A percentile compares a stretch with the other conserved stretches of the same genome.
These are phyloP conservation scores for Malania oleifera DNA, from an alignment of 164 flowering plant species.

Conservation along the genomic window DNA sequence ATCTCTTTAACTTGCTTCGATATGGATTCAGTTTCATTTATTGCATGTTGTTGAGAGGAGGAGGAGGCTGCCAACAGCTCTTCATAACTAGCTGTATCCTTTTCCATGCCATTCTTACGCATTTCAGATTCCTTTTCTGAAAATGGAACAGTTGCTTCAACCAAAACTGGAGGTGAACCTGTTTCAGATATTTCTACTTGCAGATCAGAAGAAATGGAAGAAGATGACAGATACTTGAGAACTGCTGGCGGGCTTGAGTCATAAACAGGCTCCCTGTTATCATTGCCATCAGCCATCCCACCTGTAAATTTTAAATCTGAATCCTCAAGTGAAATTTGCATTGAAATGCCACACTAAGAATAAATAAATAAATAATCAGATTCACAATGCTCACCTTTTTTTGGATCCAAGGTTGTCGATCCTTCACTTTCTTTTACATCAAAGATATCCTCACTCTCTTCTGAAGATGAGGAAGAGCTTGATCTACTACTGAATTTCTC, in stretches of 20 bases:
- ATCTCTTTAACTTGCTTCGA: slow-evolving; percentile 12
- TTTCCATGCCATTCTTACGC: slow-evolving; percentile 13
- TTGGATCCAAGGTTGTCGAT: slow-evolving; percentile 12
- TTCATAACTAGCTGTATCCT: slow-evolving; percentile 15
- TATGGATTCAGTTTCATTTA: slow-evolving; percentile 24
- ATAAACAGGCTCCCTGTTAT: slow-evolving; percentile 57
- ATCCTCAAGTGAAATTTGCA: slow-evolving; percentile 21
- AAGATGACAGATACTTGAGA: slow-evolving; percentile 29
- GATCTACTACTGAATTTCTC: slow-evolving; percentile 30
- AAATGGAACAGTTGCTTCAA: slow-evolving; percentile 15
- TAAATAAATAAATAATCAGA: no score
- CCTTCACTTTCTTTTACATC: slow-evolving; percentile 17
- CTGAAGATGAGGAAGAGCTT: slow-evolving; percentile 39
- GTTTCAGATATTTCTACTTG: slow-evolving; percentile 26
- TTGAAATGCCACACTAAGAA: slow-evolving; percentile 18
- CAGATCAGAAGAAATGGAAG: slow-evolving; percentile 40
- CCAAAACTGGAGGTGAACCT: slow-evolving; percentile 18
- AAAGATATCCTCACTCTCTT: slow-evolving; percentile 26
- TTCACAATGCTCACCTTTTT: slow-evolving; percentile 9
- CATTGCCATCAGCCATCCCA: slow-evolving; percentile 25
- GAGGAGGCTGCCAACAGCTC: slow-evolving; percentile 16
- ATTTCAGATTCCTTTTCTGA: slow-evolving; percentile 17
- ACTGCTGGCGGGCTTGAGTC: slow-evolving; percentile 56
- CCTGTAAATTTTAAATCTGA: slow-evolving; percentile 13
- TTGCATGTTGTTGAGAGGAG: slow-evolving; percentile 14